Percentiles rank a stretch among this genome's conserved stretches.
These are phyloP conservation scores for Ascoidea asiatica DNA, from an alignment of 805 yeast genomes.

Conservation along the genomic window DNA sequence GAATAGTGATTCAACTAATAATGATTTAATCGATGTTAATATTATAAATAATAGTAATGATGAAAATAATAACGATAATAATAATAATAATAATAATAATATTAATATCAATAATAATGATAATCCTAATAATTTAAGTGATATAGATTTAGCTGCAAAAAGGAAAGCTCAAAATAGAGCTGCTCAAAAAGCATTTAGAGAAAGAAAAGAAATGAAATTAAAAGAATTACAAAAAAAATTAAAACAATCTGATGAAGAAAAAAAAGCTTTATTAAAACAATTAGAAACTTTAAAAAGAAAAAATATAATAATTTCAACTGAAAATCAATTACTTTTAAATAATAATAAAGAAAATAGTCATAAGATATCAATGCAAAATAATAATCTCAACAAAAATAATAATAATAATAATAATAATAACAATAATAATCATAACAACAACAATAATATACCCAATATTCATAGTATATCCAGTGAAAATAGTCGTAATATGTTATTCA, in stretches of 20 bases:
- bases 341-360: conserved; percentile 10
- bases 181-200: conserved; percentile 79
- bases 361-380: conserved; percentile 1
- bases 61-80: not conserved
- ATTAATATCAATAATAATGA: not conserved
- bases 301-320: conserved; percentile 43
- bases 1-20: not conserved
- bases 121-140: not conserved
- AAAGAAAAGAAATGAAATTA: conserved; percentile 60
- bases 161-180: conserved; percentile 74
- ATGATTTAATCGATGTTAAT: not conserved
- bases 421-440: not conserved
- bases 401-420: not conserved
- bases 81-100: not conserved
- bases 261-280: conserved; percentile 30
- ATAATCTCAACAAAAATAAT: conserved; percentile 3
- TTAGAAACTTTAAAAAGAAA: conserved; percentile 38
- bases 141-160: conserved; percentile 26
- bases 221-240: conserved; percentile 55
- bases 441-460: no score
- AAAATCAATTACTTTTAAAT: conserved; percentile 42
- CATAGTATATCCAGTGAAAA: no score
- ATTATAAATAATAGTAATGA: not conserved
- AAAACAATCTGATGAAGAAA: conserved; percentile 40
- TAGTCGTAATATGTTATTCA: not conserved